A percentile compares a stretch with the other conserved stretches of the same genome.
Evolutionary conservation across 2,329 filamentous ascomycete species (phyloP).

Genomic region (Venturia aucupariae): DNA sequence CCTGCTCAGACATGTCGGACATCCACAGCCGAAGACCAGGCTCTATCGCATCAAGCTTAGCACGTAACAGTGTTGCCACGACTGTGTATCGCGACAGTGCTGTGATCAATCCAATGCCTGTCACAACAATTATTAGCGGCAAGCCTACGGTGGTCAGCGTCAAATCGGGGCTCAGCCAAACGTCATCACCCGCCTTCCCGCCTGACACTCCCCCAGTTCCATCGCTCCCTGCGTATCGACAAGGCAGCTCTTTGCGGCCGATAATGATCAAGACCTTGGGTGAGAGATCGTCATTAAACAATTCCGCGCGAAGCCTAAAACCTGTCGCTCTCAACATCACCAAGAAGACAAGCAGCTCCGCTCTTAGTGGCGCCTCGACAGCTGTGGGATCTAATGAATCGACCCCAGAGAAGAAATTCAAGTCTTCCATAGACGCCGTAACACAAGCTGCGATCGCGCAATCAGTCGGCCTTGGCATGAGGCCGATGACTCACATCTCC

Average conservation of each 20-base stretch:
- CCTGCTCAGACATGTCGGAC: constrained; percentile 68
- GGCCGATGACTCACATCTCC: constrained; percentile 5
- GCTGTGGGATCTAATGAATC: not conserved
- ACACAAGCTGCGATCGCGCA: not conserved
- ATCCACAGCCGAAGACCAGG: constrained; percentile 26
- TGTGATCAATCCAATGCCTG: constrained; percentile 66
- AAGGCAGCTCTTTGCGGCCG: constrained; percentile 24
- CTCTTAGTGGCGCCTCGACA: not conserved
- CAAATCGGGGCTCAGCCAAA: constrained; percentile 51
- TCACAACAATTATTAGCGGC: constrained; percentile 76
- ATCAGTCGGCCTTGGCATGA: not conserved
- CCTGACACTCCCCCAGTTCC: constrained; percentile 59
- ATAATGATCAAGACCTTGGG: constrained; percentile 34
- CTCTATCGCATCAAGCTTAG: constrained; percentile 41
- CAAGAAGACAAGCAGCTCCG: constrained; percentile 10
- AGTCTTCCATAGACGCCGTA: not conserved
- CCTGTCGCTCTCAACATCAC: constrained; percentile 14
- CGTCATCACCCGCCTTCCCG: constrained; percentile 36
- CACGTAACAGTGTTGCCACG: constrained; percentile 61
- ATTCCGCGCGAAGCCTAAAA: constrained; percentile 9
- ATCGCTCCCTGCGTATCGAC: constrained; percentile 49
- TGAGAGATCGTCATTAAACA: not conserved
- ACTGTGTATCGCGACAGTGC: constrained; percentile 92
- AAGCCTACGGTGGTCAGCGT: constrained; percentile 93
- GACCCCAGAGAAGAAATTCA: not conserved